Conservation (phyloP, 352 stramenopile species). For the Phytophthora megakarya region DNA sequence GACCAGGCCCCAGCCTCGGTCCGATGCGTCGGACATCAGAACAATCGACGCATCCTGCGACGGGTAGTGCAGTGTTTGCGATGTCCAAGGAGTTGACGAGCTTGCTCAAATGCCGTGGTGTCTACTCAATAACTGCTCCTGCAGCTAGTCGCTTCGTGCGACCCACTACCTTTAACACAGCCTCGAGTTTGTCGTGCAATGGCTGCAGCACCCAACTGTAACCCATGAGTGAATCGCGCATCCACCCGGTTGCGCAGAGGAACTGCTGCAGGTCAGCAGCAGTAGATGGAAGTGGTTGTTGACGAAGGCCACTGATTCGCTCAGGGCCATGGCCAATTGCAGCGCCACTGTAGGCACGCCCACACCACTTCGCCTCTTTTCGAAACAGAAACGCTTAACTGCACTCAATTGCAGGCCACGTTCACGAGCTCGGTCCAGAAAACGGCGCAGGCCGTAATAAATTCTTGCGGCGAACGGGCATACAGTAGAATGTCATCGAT, state of each 20-base stretch:
- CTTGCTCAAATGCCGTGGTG: not conserved
- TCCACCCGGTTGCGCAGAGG: constrained; percentile 26
- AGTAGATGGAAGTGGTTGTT: not conserved
- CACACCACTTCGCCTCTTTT: constrained; percentile 27
- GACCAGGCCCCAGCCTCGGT: not conserved
- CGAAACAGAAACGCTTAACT: constrained; percentile 27
- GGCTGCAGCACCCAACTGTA: constrained; percentile 2
- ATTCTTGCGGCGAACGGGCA: not conserved
- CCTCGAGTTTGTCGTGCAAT: no score
- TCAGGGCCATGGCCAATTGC: constrained; percentile 22
- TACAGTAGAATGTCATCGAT: constrained; percentile 21
- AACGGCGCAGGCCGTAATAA: constrained; percentile 5
- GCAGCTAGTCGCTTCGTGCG: no score
- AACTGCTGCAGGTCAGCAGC: constrained; percentile 26
- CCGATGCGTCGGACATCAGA: not conserved
- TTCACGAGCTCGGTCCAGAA: constrained; percentile 14
- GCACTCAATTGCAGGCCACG: constrained; percentile 26
- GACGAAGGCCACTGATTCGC: not conserved
- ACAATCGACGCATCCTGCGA: not conserved
- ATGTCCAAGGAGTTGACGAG: not conserved
- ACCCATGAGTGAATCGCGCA: constrained; percentile 29
- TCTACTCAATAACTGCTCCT: no score
- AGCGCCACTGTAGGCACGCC: constrained; percentile 11
- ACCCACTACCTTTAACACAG: no score
- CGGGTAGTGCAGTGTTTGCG: not conserved